A percentile compares a stretch with the other conserved stretches of the same genome.
phyloP scores from a whole-genome alignment of 1,139 yeast genomes.

The Spencermartinsiella ligniputridi region DNA sequence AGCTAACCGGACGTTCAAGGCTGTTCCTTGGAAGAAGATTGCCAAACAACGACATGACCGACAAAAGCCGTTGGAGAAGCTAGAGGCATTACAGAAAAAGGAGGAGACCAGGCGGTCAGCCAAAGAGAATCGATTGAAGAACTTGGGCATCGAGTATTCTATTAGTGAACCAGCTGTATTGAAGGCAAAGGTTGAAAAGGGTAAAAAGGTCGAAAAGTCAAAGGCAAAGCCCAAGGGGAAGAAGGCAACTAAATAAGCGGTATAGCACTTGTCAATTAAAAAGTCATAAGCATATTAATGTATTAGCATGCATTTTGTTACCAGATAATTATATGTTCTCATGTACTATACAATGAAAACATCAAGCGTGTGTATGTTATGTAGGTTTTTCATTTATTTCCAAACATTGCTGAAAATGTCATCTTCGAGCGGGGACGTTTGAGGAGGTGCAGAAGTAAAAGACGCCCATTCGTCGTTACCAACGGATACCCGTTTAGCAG shows the following conservation, averaged over 20 bases:
- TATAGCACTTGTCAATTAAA: too few species aligned
- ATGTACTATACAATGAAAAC: background rate
- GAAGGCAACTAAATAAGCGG: background rate
- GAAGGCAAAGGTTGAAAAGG: conserved; percentile 7
- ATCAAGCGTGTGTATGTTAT: too few species aligned
- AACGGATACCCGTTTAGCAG: too few species aligned
- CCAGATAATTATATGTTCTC: too few species aligned
- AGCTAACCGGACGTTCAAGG: conserved; percentile 50
- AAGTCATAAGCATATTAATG: conserved; percentile 3
- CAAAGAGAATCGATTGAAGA: conserved; percentile 46
- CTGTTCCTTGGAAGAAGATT: conserved; percentile 60
- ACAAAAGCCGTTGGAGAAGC: conserved; percentile 53
- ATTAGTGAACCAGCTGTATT: conserved; percentile 16
- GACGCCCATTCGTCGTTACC: conserved; percentile 21
- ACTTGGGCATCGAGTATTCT: conserved; percentile 48
- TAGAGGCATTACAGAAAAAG: conserved; percentile 54
- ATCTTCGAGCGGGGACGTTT: conserved; percentile 43
- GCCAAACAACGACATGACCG: conserved; percentile 52
- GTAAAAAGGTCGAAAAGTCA: conserved; percentile 10
- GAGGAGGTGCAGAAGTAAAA: conserved; percentile 25
- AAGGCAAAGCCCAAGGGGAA: background rate
- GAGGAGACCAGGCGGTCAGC: conserved; percentile 44
- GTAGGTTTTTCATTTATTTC: too few species aligned
- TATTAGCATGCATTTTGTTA: conserved; percentile 4
- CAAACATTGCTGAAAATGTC: conserved; percentile 69